Evolutionary conservation across 257 asterid genomes (phyloP).

Genomic region (Linderniella brevidens): DNA sequence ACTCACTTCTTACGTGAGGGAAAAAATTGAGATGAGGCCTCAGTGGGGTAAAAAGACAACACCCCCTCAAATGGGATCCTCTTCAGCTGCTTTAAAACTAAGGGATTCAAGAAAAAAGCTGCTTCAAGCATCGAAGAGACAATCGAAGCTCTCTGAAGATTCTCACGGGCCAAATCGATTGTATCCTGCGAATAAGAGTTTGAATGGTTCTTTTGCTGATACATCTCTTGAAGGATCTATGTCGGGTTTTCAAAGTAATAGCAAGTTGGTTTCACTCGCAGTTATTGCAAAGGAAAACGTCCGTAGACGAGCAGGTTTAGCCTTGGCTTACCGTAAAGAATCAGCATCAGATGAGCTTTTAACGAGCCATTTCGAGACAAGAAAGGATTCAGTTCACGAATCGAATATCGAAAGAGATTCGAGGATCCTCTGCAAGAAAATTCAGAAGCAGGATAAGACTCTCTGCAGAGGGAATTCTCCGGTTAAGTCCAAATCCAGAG

Average conservation of each 20-base stretch:
- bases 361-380: slow-evolving; percentile 19
- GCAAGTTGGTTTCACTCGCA: slow-evolving; percentile 58
- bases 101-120: slow-evolving; percentile 37
- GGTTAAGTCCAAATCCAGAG: slow-evolving; percentile 23
- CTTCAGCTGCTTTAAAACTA: slow-evolving; percentile 30
- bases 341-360: slow-evolving; percentile 17
- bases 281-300: slow-evolving; percentile 63
- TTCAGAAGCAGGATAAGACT: slow-evolving; percentile 42
- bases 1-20: no score
- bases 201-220: slow-evolving; percentile 13
- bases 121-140: slow-evolving; percentile 26
- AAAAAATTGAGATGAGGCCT: slow-evolving; percentile 6
- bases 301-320: slow-evolving; percentile 33
- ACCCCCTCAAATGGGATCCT: slow-evolving; percentile 19
- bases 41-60: slow-evolving; percentile 22
- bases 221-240: slow-evolving; percentile 31
- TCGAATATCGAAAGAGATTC: slow-evolving; percentile 15
- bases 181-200: slow-evolving; percentile 24
- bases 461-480: slow-evolving; percentile 25
- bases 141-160: slow-evolving; percentile 17
- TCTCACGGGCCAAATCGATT: slow-evolving; percentile 24
- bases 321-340: slow-evolving; percentile 21
- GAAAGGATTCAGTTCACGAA: slow-evolving; percentile 27
- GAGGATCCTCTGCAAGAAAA: slow-evolving; percentile 36
- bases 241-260: slow-evolving; percentile 15